phyloP scores from a whole-genome alignment of 805 yeast species.

The Suhomyces canberraensis region DNA sequence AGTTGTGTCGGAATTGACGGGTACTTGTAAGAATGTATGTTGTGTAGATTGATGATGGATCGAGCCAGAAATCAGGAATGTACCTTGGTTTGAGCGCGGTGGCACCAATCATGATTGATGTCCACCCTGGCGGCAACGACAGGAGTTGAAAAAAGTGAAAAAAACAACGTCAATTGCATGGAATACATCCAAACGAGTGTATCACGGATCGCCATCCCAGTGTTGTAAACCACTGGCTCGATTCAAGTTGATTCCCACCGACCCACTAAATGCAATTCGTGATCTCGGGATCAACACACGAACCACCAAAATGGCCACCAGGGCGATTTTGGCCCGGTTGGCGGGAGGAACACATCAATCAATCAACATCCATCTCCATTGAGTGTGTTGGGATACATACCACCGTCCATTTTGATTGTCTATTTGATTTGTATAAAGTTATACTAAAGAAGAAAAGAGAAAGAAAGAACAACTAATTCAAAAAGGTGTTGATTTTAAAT shows the following conservation, averaged over 20 bases:
- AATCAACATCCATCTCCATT: not conserved
- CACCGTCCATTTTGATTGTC: conserved; percentile 53
- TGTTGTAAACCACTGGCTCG: not conserved
- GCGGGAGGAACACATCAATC: conserved; percentile 2
- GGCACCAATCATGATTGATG: too few species aligned
- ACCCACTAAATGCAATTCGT: too few species aligned
- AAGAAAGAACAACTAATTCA: conserved; percentile 15
- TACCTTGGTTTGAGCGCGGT: too few species aligned
- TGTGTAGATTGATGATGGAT: conserved; percentile 2
- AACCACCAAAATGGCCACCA: too few species aligned
- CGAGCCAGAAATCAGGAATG: too few species aligned
- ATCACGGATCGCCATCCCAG: not conserved
- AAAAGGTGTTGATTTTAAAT: conserved; percentile 5
- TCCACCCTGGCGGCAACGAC: too few species aligned
- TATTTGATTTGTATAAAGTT: conserved; percentile 15
- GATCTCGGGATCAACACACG: too few species aligned
- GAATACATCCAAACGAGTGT: not conserved
- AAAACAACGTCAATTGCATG: conserved; percentile 1
- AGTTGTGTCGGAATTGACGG: not conserved
- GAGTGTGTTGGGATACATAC: conserved; percentile 38
- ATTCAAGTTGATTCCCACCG: too few species aligned
- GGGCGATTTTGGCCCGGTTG: too few species aligned
- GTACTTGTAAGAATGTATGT: not conserved
- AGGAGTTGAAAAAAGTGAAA: conserved; percentile 4
- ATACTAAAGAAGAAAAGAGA: conserved; percentile 18